Evolutionary conservation across 2,329 filamentous ascomycete genomes (phyloP).

Genomic region (Epichloe amarillans): DNA sequence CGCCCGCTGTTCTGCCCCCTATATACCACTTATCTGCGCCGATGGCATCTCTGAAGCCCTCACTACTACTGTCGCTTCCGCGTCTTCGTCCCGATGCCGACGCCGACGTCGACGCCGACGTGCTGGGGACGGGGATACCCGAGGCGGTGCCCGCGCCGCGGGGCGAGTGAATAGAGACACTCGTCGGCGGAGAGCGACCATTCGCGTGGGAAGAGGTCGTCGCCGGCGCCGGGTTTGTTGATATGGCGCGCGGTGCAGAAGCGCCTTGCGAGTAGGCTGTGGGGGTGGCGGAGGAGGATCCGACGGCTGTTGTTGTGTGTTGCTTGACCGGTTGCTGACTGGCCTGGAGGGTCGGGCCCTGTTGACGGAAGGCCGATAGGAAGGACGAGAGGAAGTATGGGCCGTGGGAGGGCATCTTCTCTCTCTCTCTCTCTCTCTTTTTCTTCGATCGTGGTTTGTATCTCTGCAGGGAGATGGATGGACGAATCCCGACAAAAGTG

Average conservation of each 20-base stretch:
- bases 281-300: constrained; percentile 14
- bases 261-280: constrained; percentile 12
- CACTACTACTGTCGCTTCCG: constrained; percentile 62
- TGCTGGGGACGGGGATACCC: constrained; percentile 27
- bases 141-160: constrained; percentile 11
- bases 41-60: constrained; percentile 60
- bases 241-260: constrained; percentile 10
- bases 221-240: constrained; percentile 13
- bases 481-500: not conserved
- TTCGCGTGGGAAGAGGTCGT: constrained; percentile 12
- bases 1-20: constrained; percentile 58
- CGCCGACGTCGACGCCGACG: constrained; percentile 17
- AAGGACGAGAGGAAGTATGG: constrained; percentile 44
- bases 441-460: not conserved
- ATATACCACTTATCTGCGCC: constrained; percentile 74
- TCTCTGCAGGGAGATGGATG: not conserved
- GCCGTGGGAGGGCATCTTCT: constrained; percentile 34
- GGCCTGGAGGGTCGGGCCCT: constrained; percentile 24
- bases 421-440: not conserved
- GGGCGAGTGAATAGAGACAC: constrained; percentile 18
- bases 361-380: constrained; percentile 41
- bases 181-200: constrained; percentile 14
- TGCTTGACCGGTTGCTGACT: constrained; percentile 24
- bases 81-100: constrained; percentile 32
- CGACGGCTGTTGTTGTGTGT: constrained; percentile 15